A percentile compares a stretch with the other conserved stretches of the same genome.
Evolutionary conservation across 106 monocot species (phyloP).

Genomic region (Dioscorea zingiberensis): DNA sequence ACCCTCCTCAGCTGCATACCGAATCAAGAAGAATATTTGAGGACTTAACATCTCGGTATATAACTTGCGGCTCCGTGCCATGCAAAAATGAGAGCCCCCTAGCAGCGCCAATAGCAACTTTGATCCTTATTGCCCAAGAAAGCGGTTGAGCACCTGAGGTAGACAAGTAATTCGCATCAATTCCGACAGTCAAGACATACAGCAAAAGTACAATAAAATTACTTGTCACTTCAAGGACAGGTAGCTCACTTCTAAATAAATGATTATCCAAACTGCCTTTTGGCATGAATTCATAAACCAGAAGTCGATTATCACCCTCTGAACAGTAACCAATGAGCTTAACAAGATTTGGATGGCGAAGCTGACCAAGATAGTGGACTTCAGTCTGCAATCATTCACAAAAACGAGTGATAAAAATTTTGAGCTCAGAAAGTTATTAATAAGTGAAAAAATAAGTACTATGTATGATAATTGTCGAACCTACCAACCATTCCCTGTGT

Average conservation of each 20-base stretch:
- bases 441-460: not conserved
- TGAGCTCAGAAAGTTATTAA: not conserved
- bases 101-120: constrained; percentile 34
- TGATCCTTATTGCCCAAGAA: constrained; percentile 30
- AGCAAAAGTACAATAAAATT: not conserved
- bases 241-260: constrained; percentile 41
- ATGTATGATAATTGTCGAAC: not conserved
- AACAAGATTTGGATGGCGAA: constrained; percentile 37
- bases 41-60: constrained; percentile 42
- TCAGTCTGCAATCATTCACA: constrained; percentile 18
- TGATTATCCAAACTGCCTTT: constrained; percentile 45
- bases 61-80: constrained; percentile 21
- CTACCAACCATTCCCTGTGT: constrained; percentile 34
- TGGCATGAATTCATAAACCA: constrained; percentile 45
- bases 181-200: not conserved
- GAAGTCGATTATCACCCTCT: constrained; percentile 29
- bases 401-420: not conserved
- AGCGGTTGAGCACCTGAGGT: constrained; percentile 36
- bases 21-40: constrained; percentile 43
- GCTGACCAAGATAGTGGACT: constrained; percentile 32
- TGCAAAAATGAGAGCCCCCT: constrained; percentile 35
- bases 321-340: constrained; percentile 35
- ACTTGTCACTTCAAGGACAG: not conserved
- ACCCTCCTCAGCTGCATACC: constrained; percentile 14
- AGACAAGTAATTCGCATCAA: not conserved